Evolutionary conservation across 164 flowering plant genomes (phyloP), one percentile per base, ranked within the genome.

Genomic region (Berberis vulgaris): DNA sequence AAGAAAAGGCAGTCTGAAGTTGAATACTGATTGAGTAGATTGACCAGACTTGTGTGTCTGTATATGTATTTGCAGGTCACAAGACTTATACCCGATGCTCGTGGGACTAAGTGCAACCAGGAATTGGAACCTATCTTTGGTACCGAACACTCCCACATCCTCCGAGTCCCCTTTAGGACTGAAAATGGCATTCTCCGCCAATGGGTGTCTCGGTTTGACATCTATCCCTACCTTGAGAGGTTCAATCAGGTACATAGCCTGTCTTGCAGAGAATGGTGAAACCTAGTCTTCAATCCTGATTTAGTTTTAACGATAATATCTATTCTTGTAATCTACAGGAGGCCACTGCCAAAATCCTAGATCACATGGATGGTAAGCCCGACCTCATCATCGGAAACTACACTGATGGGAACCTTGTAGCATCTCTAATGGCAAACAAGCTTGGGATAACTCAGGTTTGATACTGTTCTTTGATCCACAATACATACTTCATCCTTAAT

Each of bases 121-220:
- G 96, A 89, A 65, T 12, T 87, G 63, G 99, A 94, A 62, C 78
- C 89, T 1, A 76, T 94, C 11, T 41, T 73, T 6, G 65, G 76
- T 59, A 91, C 97, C 41, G 84, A 88, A 69, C 80, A 85, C 63
- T 91, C 90, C 2, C 72, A 86, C 68, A 95, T 95, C 57, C 84
- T 91, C 7, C 77, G 99, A 45, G 83, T 95, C 39, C 99, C 99
- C 10, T 95, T 95, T 66, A 84, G 43, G 65, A 86, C 88, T 26
- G 86, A 84, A 49, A 82, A 80, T 3, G 91, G 86, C 38, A 60
- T 87, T 47, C 80, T 91, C 5, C 81, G 65, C 38, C 86, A 85
- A 61, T 94, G 99, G 99, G 75, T 91, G 61, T 94, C 99, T 39
- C 89, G 99, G 39, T 95, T 95, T 42, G 99, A 95, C 64, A 68